Base-by-base conservation (phyloP, 208 protist genomes). In the Leishmania lainsoni region DNA sequence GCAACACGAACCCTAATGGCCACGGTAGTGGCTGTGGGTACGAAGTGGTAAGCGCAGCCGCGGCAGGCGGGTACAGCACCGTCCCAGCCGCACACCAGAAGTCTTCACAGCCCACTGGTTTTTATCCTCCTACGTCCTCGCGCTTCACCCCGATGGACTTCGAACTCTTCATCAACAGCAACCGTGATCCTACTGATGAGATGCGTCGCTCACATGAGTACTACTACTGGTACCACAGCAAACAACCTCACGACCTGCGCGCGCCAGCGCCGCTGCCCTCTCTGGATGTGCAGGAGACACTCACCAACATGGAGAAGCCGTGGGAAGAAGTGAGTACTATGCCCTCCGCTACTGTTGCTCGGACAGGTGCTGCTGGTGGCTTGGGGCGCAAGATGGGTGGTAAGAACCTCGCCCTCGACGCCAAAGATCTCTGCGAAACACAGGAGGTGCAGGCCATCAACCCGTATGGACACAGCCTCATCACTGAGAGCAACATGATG, bases 61-160 rank as follows among this genome's bases (percentile, higher is more conserved):
- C 78, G 12, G 76, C 83, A 26, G 79, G 79, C n/a, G 54, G 49
- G 20, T 85, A 81, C 77, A 81, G 73, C 54, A 56, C 48, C 54
- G 75, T 78, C 35, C 73, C 80, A 32, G 75, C 83, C 12, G 69
- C 79, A 26, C 75, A 72, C 14, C 84, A 87, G 76, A 73, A 54
- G 22, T 69, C 66, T 29, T 80, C 71, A 73, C 83, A 87, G 75
- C 17, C 76, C 39, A 73, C 75, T 2, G 14, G 58, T 20, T 82
- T 84, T 35, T 86, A 87, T 71, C 78, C 84, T 6, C 81, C 84
- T 10, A 51, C 83, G 20, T 71, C 75, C 73, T 86, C 86, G 2
- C 90, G 93, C 56, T 95, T 91, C 69, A 97, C 91, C 16, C 88
- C 90, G 2, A 92, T 97, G 90, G 93, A 97, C 87, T 97, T 97